These are phyloP conservation scores for Didymella exigua DNA, from an alignment of 2,329 filamentous ascomycete genomes.

Conservation along the genomic window DNA sequence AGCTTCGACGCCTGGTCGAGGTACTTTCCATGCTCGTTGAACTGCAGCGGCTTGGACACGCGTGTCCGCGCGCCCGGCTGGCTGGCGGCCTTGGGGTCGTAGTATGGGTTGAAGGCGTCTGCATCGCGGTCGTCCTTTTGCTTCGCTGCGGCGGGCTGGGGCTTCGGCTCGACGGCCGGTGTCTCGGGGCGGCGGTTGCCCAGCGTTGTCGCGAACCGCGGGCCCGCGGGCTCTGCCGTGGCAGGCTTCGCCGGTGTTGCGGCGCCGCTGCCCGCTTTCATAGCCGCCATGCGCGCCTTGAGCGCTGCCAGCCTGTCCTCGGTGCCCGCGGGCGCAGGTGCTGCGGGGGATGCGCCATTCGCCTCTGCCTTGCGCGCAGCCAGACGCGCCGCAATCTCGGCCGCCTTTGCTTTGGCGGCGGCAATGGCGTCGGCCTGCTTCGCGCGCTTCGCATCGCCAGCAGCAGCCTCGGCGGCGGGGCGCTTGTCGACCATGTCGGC, in stretches of 20 bases:
- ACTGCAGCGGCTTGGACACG: constrained; percentile 76
- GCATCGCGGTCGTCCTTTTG: constrained; percentile 55
- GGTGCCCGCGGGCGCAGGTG: constrained; percentile 14
- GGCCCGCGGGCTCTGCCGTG: constrained; percentile 51
- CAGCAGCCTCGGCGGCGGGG: constrained; percentile 44
- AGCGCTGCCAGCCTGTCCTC: constrained; percentile 25
- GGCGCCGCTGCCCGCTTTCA: constrained; percentile 68
- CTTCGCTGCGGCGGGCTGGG: constrained; percentile 44
- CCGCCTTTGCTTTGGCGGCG: constrained; percentile 42
- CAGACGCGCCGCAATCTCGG: constrained; percentile 42
- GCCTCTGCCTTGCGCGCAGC: constrained; percentile 32
- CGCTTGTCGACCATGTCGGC: constrained; percentile 52
- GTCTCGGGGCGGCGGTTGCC: constrained; percentile 59
- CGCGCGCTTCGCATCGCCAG: constrained; percentile 43
- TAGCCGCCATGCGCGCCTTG: constrained; percentile 37
- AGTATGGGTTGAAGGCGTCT: constrained; percentile 79
- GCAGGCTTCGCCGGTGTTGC: constrained; percentile 27
- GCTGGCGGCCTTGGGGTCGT: constrained; percentile 69
- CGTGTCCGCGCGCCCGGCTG: constrained; percentile 60
- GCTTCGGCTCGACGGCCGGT: constrained; percentile 37
- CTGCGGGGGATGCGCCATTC: constrained; percentile 25
- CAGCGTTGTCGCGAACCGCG: constrained; percentile 61
- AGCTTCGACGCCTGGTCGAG: constrained; percentile 92
- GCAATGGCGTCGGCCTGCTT: constrained; percentile 47
- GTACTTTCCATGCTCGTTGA: constrained; percentile 97